phyloP scores from a whole-genome alignment of 75 land plant species.

The Pseudotsuga menziesii region DNA sequence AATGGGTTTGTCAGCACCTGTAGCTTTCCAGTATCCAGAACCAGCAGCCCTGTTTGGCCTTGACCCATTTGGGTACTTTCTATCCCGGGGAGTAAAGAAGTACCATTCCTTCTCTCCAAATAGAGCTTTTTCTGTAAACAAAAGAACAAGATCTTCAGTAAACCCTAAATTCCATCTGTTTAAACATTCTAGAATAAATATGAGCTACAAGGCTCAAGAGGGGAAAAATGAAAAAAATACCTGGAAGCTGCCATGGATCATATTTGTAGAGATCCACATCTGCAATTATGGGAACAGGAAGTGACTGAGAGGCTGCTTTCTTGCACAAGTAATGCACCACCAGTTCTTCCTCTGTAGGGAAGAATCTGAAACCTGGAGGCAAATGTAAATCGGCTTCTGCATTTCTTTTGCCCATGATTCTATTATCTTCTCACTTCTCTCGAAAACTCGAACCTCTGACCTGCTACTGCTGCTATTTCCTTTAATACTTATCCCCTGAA shows the following conservation, averaged over 20 bases:
- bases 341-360: slow-evolving; percentile 33
- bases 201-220: not conserved
- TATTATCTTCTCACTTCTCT: not conserved
- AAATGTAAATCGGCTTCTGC: slow-evolving; percentile 25
- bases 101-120: slow-evolving; percentile 17
- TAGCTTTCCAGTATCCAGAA: slow-evolving; percentile 20
- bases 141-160: not conserved
- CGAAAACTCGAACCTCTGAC: too few species aligned
- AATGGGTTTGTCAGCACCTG: slow-evolving; percentile 16
- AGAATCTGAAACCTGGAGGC: slow-evolving; percentile 34
- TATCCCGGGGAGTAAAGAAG: slow-evolving; percentile 14
- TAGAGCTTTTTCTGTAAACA: slow-evolving; percentile 6
- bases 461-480: too few species aligned
- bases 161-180: not conserved
- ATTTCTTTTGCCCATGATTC: slow-evolving; percentile 10
- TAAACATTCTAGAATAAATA: not conserved
- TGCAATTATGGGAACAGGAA: slow-evolving; percentile 32
- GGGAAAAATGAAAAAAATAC: not conserved
- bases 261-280: slow-evolving; percentile 34
- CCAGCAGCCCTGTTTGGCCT: slow-evolving; percentile 19
- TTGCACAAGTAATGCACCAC: slow-evolving; percentile 26
- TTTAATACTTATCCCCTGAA: too few species aligned
- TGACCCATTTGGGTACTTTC: slow-evolving; percentile 18
- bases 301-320: slow-evolving; percentile 13
- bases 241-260: slow-evolving; percentile 30